Conservation (phyloP, 148 eudicot genomes). For the Chenopodium quinoa region DNA sequence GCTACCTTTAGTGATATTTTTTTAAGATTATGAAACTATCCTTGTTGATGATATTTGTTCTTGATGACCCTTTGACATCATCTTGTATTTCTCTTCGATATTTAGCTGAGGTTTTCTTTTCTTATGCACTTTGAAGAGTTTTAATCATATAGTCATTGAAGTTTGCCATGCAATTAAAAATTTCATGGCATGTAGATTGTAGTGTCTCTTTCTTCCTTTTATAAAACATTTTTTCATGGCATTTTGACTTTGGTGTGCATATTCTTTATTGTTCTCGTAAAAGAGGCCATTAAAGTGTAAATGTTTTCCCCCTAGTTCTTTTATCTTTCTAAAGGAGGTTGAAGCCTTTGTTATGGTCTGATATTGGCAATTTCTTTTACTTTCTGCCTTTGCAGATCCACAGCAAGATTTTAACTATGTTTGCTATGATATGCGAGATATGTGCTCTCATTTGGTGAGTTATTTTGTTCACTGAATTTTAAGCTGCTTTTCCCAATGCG, state of each 20-base stretch:
- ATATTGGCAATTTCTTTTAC: neutral
- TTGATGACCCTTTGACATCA: neutral
- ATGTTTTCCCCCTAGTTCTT: neutral
- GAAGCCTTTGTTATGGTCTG: neutral
- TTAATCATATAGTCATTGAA: no score
- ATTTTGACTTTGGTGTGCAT: neutral
- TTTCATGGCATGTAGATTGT: neutral
- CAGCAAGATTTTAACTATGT: constrained; percentile 66
- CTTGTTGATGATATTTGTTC: no score
- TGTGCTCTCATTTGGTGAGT: constrained; percentile 87
- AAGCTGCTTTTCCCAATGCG: neutral
- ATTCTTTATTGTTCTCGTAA: neutral
- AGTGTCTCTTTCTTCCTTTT: neutral
- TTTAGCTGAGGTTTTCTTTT: neutral
- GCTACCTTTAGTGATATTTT: neutral
- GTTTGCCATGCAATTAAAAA: neutral
- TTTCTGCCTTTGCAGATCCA: constrained; percentile 65
- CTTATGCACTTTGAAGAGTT: neutral
- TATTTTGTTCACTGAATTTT: constrained; percentile 7
- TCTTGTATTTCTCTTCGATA: neutral
- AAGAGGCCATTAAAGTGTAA: neutral
- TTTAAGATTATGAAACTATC: neutral
- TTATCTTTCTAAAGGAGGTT: neutral
- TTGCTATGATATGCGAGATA: constrained; percentile 82
- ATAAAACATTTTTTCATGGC: neutral